Evolutionary conservation across 768 basidiomycete species (phyloP).

Genomic region (Collybiopsis confluens): DNA sequence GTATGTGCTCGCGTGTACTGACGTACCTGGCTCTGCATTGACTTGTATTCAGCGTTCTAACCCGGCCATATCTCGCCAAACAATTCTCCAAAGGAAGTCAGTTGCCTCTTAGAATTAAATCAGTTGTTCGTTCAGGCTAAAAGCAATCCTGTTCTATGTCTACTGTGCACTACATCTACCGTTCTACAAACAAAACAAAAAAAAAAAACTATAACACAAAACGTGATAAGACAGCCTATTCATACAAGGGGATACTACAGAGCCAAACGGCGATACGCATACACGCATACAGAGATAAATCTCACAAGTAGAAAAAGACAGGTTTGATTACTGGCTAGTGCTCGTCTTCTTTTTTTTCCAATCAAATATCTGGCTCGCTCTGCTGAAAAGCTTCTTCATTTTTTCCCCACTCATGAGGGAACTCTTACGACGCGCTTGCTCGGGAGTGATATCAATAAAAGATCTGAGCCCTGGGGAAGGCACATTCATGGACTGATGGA

Average conservation of each 20-base stretch:
- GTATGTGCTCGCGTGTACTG: conserved; percentile 33
- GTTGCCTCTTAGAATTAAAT: conserved; percentile 53
- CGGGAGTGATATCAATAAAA: conserved; percentile 11
- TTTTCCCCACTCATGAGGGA: not conserved
- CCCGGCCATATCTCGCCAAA: conserved; percentile 56
- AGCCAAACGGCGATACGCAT: too few relatives aligned
- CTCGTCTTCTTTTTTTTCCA: conserved; percentile 1
- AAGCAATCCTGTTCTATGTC: too few relatives aligned
- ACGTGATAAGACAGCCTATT: too few relatives aligned
- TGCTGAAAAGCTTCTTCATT: conserved; percentile 5
- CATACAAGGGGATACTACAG: too few relatives aligned
- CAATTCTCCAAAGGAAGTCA: conserved; percentile 56
- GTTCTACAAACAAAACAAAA: too few relatives aligned
- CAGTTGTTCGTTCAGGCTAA: conserved; percentile 5
- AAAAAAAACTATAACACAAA: too few relatives aligned
- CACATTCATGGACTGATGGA: not conserved
- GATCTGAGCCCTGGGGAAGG: conserved; percentile 5
- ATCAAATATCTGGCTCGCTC: conserved; percentile 9
- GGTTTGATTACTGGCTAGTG: too few relatives aligned
- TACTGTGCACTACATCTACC: too few relatives aligned
- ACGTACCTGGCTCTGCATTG: not conserved
- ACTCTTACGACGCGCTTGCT: not conserved
- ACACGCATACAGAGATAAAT: too few relatives aligned
- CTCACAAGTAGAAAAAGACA: too few relatives aligned
- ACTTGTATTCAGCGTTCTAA: conserved; percentile 45